phyloP scores from a whole-genome alignment of 257 asterid species.

The Nicotiana benthamiana region DNA sequence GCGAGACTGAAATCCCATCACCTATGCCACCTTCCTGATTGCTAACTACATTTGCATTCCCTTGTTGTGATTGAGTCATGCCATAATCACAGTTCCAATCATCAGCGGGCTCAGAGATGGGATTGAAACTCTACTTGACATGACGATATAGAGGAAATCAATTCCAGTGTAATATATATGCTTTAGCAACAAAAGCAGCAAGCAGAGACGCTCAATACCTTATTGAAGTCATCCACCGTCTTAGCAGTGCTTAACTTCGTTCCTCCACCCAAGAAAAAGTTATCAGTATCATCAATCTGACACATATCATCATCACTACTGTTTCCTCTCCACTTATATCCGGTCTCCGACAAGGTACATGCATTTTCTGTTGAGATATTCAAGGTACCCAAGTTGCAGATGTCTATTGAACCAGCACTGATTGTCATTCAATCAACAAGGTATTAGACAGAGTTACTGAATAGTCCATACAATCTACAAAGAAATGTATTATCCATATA shows the following conservation, averaged over 20 bases:
- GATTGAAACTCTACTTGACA: conserved; percentile 27
- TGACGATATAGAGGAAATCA: not conserved
- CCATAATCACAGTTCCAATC: conserved; percentile 20
- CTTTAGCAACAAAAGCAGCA: not conserved
- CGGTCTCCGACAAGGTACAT: conserved; percentile 12
- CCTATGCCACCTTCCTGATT: conserved; percentile 1
- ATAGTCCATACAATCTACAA: not conserved
- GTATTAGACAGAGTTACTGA: not conserved
- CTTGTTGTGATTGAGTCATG: not conserved
- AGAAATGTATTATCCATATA: conserved; percentile 1
- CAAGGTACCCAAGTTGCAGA: conserved; percentile 34
- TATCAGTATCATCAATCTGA: conserved; percentile 25
- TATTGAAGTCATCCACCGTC: conserved; percentile 12
- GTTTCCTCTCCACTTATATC: not conserved
- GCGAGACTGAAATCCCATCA: conserved; percentile 7
- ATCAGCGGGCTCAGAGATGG: conserved; percentile 20
- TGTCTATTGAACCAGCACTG: conserved; percentile 26
- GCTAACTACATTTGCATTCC: conserved; percentile 1
- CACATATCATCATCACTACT: conserved; percentile 22
- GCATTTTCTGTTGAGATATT: conserved; percentile 19
- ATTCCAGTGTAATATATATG: not conserved
- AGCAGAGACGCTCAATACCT: conserved; percentile 15
- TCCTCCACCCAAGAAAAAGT: conserved; percentile 6
- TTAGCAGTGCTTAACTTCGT: conserved; percentile 3
- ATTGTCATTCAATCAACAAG: conserved; percentile 1